These are phyloP conservation scores for Umbelopsis sp. DNA, from an alignment of 192 early-diverging fungal species.

Conservation along the genomic window DNA sequence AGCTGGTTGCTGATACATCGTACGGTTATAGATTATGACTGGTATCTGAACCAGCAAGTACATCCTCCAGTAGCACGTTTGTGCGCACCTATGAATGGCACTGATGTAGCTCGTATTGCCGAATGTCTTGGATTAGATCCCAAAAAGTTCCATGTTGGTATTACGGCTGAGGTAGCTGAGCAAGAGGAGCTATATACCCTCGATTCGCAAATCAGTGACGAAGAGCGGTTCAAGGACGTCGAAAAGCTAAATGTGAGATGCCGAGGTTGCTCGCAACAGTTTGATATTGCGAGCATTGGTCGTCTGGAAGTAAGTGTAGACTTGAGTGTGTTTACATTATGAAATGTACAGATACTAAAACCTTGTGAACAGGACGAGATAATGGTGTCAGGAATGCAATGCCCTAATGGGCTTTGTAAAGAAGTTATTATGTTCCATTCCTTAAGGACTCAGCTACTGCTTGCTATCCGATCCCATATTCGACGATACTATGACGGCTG, in stretches of 20 bases:
- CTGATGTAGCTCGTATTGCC: slow-evolving; percentile 75
- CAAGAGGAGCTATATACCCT: slow-evolving; percentile 68
- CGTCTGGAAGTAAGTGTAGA: slow-evolving; percentile 20
- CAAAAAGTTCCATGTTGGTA: slow-evolving; percentile 52
- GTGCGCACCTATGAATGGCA: slow-evolving; percentile 83
- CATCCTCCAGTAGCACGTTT: slow-evolving; percentile 86
- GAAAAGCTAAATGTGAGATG: slow-evolving; percentile 69
- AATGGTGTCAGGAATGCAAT: slow-evolving; percentile 45
- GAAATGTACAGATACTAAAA: neutral
- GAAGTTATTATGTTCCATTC: slow-evolving; percentile 42
- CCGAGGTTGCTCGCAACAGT: slow-evolving; percentile 53
- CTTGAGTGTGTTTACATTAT: neutral
- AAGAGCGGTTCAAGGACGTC: slow-evolving; percentile 75
- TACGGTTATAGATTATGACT: slow-evolving; percentile 67
- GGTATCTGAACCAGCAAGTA: slow-evolving; percentile 93
- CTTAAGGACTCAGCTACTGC: slow-evolving; percentile 63
- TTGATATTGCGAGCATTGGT: slow-evolving; percentile 42
- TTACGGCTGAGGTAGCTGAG: slow-evolving; percentile 23
- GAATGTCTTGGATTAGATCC: slow-evolving; percentile 84
- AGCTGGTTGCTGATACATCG: too few relatives aligned
- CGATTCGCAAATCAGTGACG: slow-evolving; percentile 71
- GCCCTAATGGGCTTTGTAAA: slow-evolving; percentile 55
- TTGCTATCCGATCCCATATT: slow-evolving; percentile 67
- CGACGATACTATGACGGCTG: slow-evolving; percentile 73
- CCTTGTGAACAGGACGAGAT: neutral